Conservation (phyloP, 176 grass and related monocot genomes). For the Miscanthus lutarioriparius region DNA sequence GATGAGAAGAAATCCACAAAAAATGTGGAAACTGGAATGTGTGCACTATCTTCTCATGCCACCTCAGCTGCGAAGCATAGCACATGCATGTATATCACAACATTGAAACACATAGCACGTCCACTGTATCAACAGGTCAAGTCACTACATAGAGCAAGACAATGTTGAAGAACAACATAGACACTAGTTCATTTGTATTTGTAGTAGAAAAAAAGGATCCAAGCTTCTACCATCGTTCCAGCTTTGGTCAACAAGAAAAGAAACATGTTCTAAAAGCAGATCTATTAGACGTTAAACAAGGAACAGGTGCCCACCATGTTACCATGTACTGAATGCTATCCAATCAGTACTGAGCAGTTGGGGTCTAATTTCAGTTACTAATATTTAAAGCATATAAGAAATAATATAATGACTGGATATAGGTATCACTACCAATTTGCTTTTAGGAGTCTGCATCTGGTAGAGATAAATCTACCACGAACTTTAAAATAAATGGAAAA, state of each 20-base stretch:
- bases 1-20: neutral
- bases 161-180: neutral
- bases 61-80: neutral
- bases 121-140: neutral
- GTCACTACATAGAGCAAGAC: neutral
- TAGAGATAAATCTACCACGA: neutral
- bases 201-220: slow-evolving; percentile 1
- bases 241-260: slow-evolving; percentile 20
- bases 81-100: neutral
- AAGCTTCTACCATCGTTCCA: neutral
- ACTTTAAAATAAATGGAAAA: neutral
- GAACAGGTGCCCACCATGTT: neutral
- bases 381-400: slow-evolving; percentile 9
- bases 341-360: neutral
- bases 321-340: neutral
- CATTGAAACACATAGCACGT: neutral
- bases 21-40: neutral
- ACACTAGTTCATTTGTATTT: slow-evolving; percentile 13
- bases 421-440: neutral
- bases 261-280: neutral
- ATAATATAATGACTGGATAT: slow-evolving; percentile 3
- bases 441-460: neutral
- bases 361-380: neutral
- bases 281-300: neutral
- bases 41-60: neutral